phyloP scores from a whole-genome alignment of 768 basidiomycete species.

The Agaricus subrufescens region DNA sequence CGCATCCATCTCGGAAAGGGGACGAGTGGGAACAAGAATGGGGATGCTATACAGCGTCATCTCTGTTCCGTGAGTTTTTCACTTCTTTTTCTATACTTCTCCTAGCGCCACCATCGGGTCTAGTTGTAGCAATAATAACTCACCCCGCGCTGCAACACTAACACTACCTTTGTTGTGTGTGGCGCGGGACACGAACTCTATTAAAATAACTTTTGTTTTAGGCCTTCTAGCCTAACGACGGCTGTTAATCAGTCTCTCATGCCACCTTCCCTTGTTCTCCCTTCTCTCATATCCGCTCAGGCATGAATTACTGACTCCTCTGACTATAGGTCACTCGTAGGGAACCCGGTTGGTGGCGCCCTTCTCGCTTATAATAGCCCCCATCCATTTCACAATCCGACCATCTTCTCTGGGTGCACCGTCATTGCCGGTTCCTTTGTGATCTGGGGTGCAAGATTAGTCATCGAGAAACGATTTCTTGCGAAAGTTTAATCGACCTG shows the following conservation, averaged over 20 bases:
- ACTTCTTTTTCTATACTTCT: neutral
- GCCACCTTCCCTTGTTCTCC: no score
- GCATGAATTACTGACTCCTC: neutral
- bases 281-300: neutral
- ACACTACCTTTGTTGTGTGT: neutral
- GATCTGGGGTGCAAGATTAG: slow-evolving; percentile 45
- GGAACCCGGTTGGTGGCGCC: slow-evolving; percentile 60
- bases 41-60: slow-evolving; percentile 63
- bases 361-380: slow-evolving; percentile 37
- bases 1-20: slow-evolving; percentile 56
- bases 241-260: neutral
- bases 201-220: neutral
- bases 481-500: slow-evolving; percentile 14
- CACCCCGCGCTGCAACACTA: neutral
- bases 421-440: slow-evolving; percentile 56
- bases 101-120: neutral
- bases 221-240: slow-evolving; percentile 1
- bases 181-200: neutral
- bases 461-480: slow-evolving; percentile 35
- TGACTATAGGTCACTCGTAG: slow-evolving; percentile 48
- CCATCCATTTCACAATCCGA: slow-evolving; percentile 47
- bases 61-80: slow-evolving; percentile 59
- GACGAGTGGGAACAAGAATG: slow-evolving; percentile 57
- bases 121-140: neutral
- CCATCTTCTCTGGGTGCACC: slow-evolving; percentile 55